Conservation (phyloP, 106 monocot species). For the Dendrobium catenatum region DNA sequence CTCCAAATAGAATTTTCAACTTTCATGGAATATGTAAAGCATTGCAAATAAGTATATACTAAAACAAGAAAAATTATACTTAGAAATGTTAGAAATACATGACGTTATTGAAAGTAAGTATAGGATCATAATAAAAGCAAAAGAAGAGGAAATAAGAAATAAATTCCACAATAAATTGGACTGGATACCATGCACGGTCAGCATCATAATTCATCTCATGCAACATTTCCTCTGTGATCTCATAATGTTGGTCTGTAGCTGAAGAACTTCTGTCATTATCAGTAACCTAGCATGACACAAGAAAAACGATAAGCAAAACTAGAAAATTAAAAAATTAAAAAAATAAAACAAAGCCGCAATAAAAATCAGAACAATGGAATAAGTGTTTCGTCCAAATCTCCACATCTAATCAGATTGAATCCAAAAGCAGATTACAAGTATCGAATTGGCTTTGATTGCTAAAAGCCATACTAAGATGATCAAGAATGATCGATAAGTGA, state of each 20-base stretch:
- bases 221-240: slow-evolving; percentile 80
- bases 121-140: background rate
- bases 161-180: background rate
- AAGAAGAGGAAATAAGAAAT: background rate
- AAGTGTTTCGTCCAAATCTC: background rate
- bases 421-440: background rate
- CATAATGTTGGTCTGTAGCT: slow-evolving; percentile 28
- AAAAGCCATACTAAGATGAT: background rate
- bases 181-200: slow-evolving; percentile 86
- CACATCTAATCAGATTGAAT: background rate
- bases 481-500: background rate
- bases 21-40: too few species aligned
- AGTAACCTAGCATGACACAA: slow-evolving; percentile 27
- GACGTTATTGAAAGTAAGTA: background rate
- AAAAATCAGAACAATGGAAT: background rate
- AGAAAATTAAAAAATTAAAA: background rate
- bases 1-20: too few species aligned
- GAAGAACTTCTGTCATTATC: slow-evolving; percentile 32
- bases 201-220: slow-evolving; percentile 89
- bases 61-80: background rate
- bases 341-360: background rate
- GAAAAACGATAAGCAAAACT: background rate
- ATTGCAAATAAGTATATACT: background rate
- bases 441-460: background rate
- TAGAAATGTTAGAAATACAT: background rate